Evolutionary conservation across 257 asterid species (phyloP).

Genomic region (Ocimum tenuiflorum): DNA sequence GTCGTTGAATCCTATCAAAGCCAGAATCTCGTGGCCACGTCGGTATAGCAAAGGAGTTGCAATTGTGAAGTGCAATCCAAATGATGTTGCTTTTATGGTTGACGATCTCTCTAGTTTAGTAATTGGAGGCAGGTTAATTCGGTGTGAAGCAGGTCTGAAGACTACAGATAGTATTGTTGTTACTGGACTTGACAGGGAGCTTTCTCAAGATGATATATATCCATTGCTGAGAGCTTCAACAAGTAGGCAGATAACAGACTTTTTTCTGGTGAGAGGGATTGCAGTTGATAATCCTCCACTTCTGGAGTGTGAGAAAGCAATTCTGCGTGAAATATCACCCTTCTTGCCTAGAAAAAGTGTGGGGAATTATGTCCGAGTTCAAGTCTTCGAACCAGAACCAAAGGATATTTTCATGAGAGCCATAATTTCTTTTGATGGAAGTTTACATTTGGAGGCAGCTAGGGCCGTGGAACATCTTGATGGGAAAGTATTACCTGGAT

Average conservation of each 20-base stretch:
- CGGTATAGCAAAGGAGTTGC: slow-evolving; percentile 75
- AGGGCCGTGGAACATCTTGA: slow-evolving; percentile 70
- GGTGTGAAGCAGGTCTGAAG: slow-evolving; percentile 35
- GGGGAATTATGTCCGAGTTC: slow-evolving; percentile 48
- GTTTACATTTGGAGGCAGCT: slow-evolving; percentile 86
- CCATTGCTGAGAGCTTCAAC: slow-evolving; percentile 40
- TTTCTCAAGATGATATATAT: slow-evolving; percentile 53
- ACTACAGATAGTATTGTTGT: slow-evolving; percentile 33
- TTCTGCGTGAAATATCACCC: slow-evolving; percentile 56
- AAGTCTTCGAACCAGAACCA: slow-evolving; percentile 60
- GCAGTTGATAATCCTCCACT: slow-evolving; percentile 52
- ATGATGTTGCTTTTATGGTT: slow-evolving; percentile 44
- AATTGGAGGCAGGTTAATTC: slow-evolving; percentile 37
- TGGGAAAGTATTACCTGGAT: slow-evolving; percentile 74
- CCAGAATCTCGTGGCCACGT: slow-evolving; percentile 87
- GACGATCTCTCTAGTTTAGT: slow-evolving; percentile 41
- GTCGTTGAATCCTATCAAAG: slow-evolving; percentile 48
- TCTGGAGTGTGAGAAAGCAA: slow-evolving; percentile 59
- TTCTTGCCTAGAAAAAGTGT: slow-evolving; percentile 69
- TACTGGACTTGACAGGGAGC: slow-evolving; percentile 45
- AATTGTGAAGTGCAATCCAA: slow-evolving; percentile 50
- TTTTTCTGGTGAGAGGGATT: slow-evolving; percentile 53
- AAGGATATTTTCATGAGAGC: slow-evolving; percentile 57
- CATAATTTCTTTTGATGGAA: slow-evolving; percentile 62
- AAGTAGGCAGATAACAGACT: slow-evolving; percentile 36